Evolutionary conservation across 805 yeast species (phyloP), one percentile per base, ranked within the genome.

Genomic region (Saturnispora hagleri): DNA sequence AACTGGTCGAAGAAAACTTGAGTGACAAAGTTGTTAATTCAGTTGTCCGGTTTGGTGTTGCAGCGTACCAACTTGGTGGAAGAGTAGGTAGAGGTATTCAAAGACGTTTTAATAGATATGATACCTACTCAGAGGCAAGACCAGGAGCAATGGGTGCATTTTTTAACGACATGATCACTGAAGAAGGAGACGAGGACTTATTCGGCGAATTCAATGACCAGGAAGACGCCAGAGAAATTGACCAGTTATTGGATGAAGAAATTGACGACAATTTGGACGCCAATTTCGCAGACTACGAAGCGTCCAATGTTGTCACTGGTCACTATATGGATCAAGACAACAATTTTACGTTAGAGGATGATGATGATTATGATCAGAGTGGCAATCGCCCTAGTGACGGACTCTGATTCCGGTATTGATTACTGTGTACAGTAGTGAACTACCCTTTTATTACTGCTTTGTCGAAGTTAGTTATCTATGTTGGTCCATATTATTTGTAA

Each of bases 11-110:
- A 62, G 80, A 86, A 55, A 84, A 82, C 57, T 58, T 64, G 6
- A 73, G 80, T 7, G 89, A 84, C 58, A 72, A 69, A 35, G 73
- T 77, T 9, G 84, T 82, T 18, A 86, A 84, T 57, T 60, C 63
- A 24, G 71, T 82, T 22, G 84, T 84, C 3, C 73, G 68, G 56
- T 75, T 78, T n/a, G 86, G 86, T 0, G 73, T 84, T 18, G 61
- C 71, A 7, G 48, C 48, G 36, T 56, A 48, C 45, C 57, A 54
- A n/a, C 9, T 58, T 60, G 20, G 55, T 55, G 51, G 49, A 5
- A 47, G 47, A 35, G 27, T 26, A 12, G 15, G 33, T 5, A 31
- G 52, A 34, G 46, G 48, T 20, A 27, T 33, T 1, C 40, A 42
- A 5, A 43, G 33, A 10, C 15, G 50, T 0, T 50, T 56, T 15